Conservation (phyloP, 2,329 filamentous ascomycete species). For the Achaetomium macrosporum region DNA sequence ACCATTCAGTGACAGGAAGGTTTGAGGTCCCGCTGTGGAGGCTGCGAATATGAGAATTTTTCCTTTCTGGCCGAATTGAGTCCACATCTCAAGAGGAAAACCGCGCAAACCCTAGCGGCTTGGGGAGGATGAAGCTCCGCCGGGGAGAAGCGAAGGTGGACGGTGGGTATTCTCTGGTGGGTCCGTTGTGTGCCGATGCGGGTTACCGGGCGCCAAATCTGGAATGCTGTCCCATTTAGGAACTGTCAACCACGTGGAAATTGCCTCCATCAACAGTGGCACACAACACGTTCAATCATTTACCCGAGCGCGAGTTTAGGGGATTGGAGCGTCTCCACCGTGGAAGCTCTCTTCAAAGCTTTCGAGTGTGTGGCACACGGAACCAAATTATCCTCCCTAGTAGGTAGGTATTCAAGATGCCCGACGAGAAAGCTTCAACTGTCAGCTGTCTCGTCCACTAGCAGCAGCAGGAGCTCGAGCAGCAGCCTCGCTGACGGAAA, state of each 20-base stretch:
- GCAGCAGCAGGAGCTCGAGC: no score
- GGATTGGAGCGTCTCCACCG: constrained; percentile 6
- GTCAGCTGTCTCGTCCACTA: no score
- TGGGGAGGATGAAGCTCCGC: no score
- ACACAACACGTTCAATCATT: constrained; percentile 5
- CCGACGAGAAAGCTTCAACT: no score
- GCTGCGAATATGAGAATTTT: neutral
- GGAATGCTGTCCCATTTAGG: constrained; percentile 6
- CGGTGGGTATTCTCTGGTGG: neutral
- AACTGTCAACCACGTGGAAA: constrained; percentile 13
- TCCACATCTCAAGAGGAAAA: no score
- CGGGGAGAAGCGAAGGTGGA: no score
- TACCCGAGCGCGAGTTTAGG: constrained; percentile 9
- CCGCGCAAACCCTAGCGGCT: no score
- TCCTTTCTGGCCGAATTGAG: no score
- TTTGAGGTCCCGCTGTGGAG: neutral
- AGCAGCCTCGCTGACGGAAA: no score
- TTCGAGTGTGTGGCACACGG: constrained; percentile 1
- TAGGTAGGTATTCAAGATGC: no score
- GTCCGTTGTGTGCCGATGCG: neutral
- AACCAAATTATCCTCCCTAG: neutral
- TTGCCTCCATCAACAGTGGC: no score
- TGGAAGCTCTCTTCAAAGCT: constrained; percentile 17
- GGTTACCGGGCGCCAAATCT: constrained; percentile 2
- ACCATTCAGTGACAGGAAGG: neutral